Base-by-base conservation (phyloP, 108 stramenopile species). In the Fragilariopsis cylindrus region DNA sequence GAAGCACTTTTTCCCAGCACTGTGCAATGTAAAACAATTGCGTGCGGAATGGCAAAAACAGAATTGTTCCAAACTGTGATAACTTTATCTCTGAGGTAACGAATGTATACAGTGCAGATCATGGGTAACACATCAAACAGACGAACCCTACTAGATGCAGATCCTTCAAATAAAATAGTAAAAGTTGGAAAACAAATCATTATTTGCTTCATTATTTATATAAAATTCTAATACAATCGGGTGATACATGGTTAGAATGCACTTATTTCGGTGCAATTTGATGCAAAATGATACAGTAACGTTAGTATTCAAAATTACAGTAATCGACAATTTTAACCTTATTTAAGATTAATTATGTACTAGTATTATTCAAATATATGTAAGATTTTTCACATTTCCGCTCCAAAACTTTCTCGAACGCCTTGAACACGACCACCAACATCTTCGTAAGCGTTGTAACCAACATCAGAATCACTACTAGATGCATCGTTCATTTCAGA, bases 391-490 rank as follows among this genome's bases (percentile, higher is more conserved):
- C 73, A 90, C 75, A 90, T 69, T 72, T 90, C 90, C 46, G 79
- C 83, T 42, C 76, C 75, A 40, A 88, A 57, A 55, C 83, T 88
- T 75, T 94, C 92, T 65, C 88, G 87, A 82, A 91, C 81, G 13
- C 92, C 94, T 12, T 82, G 83, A 76, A 91, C 81, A 30, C 91
- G 73, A 41, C 88, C 91, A 53, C 90, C 94, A 7, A 86, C 88
- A 57, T 92, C 90, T 47, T 88, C 94, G 75, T 95, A 95, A 12
- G 83, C 89, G 75, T 95, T 95, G 83, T 95, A 95, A 40, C 76
- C 82, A 44, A 70, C 7, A 18, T 64, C 56, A 40, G 49, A 57
- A 13, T 12, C 45, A 15, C 16, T 13, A 11, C 43, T 60, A 46
- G 62, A 75, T 49, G 88, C 87, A 19, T 76, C 80, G 76, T 88